These are phyloP conservation scores for Apophysomyces sp. DNA, from an alignment of 371 early-diverging fungal species.

Conservation along the genomic window DNA sequence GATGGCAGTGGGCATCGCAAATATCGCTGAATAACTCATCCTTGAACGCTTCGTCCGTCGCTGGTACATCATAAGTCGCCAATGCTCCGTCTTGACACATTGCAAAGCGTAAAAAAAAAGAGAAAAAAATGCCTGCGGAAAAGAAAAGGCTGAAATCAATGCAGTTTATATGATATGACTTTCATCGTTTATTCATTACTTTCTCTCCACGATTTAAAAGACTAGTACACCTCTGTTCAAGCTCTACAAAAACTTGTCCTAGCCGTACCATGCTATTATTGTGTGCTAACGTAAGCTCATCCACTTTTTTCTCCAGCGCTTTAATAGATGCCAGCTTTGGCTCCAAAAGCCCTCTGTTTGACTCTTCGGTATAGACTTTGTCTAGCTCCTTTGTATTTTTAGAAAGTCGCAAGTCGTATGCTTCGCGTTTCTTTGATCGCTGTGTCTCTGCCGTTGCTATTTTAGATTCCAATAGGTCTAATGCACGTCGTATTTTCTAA, in stretches of 20 bases:
- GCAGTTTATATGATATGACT: too few relatives aligned
- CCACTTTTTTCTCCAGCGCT: not conserved
- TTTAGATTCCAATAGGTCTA: not conserved
- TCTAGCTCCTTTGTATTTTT: not conserved
- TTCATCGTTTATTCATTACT: not conserved
- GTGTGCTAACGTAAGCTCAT: not conserved
- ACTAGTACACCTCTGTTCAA: not conserved
- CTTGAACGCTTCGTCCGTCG: constrained; percentile 12
- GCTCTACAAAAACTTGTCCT: not conserved
- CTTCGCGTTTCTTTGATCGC: not conserved
- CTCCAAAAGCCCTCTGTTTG: not conserved
- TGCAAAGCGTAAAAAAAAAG: not conserved
- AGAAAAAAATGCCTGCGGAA: too few relatives aligned
- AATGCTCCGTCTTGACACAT: not conserved
- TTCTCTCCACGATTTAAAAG: not conserved
- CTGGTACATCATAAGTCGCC: not conserved
- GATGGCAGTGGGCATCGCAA: constrained; percentile 52
- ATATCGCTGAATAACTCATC: constrained; percentile 12
- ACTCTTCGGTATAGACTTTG: not conserved
- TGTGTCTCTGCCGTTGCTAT: not conserved
- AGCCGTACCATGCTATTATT: not conserved
- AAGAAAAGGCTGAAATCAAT: too few relatives aligned
- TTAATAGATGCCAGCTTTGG: not conserved
- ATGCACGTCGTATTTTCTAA: not conserved
- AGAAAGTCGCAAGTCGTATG: not conserved